Evolutionary conservation across 78 protist genomes (phyloP).

Genomic region (Guillardia theta): DNA sequence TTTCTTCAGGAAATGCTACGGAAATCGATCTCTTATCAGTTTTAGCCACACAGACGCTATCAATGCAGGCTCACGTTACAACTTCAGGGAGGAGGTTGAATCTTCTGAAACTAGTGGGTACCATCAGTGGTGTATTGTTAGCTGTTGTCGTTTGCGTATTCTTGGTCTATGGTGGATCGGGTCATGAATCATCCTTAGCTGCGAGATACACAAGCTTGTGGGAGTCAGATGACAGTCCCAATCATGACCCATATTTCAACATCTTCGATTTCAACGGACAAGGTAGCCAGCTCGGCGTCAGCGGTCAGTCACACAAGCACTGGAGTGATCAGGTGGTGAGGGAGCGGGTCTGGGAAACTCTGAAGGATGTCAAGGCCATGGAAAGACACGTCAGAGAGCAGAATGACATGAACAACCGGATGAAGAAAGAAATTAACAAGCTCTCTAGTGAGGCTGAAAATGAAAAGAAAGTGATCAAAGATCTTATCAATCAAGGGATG

Average conservation of each 20-base stretch:
- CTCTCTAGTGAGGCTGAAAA: neutral
- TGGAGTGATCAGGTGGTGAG: neutral
- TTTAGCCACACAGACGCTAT: too few species aligned
- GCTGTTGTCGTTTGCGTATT: neutral
- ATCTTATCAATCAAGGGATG: neutral
- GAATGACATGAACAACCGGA: neutral
- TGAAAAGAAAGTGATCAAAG: neutral
- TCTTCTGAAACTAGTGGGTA: neutral
- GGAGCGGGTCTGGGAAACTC: conserved; percentile 13
- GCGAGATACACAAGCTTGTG: neutral
- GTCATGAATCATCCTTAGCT: neutral
- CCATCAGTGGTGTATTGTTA: neutral
- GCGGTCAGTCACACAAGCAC: neutral
- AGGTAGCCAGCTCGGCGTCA: neutral
- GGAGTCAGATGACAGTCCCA: neutral
- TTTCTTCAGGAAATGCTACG: too few species aligned
- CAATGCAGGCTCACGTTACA: too few species aligned
- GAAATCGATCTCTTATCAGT: too few species aligned
- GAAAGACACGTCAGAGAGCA: conserved; percentile 12
- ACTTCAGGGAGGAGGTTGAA: too few species aligned
- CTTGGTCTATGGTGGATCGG: neutral
- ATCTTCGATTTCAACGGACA: neutral
- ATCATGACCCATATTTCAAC: neutral
- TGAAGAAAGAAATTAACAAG: neutral
- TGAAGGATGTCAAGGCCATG: neutral